These are phyloP conservation scores for Chrysanthemum makinoi DNA, from an alignment of 129 eudicot genomes.

Conservation along the genomic window DNA sequence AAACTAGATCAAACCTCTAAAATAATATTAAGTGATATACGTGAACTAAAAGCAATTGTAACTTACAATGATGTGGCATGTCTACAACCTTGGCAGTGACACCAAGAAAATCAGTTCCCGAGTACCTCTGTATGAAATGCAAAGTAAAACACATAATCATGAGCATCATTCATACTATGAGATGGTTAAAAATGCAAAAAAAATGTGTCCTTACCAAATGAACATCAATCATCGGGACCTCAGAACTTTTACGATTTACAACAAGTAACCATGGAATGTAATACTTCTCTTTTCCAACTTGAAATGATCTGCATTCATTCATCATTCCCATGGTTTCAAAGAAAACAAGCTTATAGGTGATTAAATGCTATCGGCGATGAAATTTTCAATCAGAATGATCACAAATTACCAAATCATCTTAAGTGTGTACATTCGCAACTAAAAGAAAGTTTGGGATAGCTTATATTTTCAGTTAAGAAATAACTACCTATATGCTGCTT, in stretches of 20 bases:
- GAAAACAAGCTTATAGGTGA: neutral
- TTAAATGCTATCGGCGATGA: neutral
- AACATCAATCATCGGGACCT: slow-evolving; percentile 96
- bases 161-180: neutral
- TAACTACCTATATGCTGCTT: too few relatives aligned
- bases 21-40: slow-evolving; percentile 3
- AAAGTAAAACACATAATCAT: slow-evolving; percentile 16
- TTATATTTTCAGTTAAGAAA: too few relatives aligned
- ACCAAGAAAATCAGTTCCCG: slow-evolving; percentile 94
- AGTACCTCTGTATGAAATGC: slow-evolving; percentile 63
- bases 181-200: slow-evolving; percentile 13
- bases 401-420: neutral
- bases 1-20: neutral
- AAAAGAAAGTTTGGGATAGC: too few relatives aligned
- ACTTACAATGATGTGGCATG: slow-evolving; percentile 91
- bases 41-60: slow-evolving; percentile 16
- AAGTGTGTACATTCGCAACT: too few relatives aligned
- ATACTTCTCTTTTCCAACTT: slow-evolving; percentile 95
- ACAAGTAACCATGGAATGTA: slow-evolving; percentile 87
- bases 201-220: slow-evolving; percentile 59
- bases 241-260: slow-evolving; percentile 78
- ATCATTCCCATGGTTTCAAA: slow-evolving; percentile 1
- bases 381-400: neutral
- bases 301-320: slow-evolving; percentile 74
- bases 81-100: slow-evolving; percentile 82